Evolutionary conservation across 805 yeast genomes (phyloP).

Genomic region (Cyberlindnera meyerae): DNA sequence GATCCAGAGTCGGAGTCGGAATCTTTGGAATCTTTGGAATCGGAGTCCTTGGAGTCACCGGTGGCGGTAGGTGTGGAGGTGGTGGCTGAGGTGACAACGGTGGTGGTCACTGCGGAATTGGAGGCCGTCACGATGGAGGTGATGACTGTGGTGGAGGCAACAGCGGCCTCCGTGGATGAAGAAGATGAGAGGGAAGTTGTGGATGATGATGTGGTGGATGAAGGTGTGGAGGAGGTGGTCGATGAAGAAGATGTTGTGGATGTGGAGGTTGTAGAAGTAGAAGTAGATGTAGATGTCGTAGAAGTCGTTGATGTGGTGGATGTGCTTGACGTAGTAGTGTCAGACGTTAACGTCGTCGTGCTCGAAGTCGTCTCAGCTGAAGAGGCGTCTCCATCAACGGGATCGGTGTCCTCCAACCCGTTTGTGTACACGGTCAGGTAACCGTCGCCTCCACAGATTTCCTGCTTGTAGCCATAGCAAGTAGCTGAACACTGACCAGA

Average conservation of each 20-base stretch:
- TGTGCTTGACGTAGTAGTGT: slow-evolving; percentile 10
- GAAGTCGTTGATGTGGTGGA: slow-evolving; percentile 7
- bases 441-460: slow-evolving; percentile 58
- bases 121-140: too few relatives aligned
- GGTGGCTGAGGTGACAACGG: too few relatives aligned
- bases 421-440: slow-evolving; percentile 41
- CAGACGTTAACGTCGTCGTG: slow-evolving; percentile 11
- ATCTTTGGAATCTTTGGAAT: too few relatives aligned
- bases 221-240: slow-evolving; percentile 11
- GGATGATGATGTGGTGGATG: slow-evolving; percentile 11
- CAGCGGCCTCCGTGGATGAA: too few relatives aligned
- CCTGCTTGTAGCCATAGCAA: slow-evolving; percentile 62
- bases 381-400: slow-evolving; percentile 12
- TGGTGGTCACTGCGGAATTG: too few relatives aligned
- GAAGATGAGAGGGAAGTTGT: too few relatives aligned
- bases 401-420: slow-evolving; percentile 25
- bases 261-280: slow-evolving; percentile 15
- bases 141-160: too few relatives aligned
- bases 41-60: too few relatives aligned
- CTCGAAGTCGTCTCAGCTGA: slow-evolving; percentile 12
- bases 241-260: slow-evolving; percentile 6
- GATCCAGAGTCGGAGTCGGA: too few relatives aligned
- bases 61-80: too few relatives aligned
- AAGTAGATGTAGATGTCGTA: slow-evolving; percentile 9
- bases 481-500: slow-evolving; percentile 34